A percentile compares a stretch with the other conserved stretches of the same genome.
Conservation (phyloP, 1,284 basidiomycete genomes). For the Fereydounia khargensis region DNA sequence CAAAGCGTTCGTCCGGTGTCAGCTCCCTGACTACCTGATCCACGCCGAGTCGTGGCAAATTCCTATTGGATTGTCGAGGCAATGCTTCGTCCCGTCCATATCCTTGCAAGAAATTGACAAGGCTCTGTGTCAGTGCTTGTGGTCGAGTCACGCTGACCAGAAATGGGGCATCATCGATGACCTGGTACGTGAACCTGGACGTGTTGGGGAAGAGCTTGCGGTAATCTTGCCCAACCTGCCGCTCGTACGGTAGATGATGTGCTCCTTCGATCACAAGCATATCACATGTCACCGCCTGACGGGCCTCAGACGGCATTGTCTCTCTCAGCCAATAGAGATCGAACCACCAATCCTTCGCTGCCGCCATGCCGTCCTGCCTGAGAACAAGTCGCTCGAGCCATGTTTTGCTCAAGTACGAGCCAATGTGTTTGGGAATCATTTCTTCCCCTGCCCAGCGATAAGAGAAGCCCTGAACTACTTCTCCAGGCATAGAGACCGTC, state of each 20-base stretch:
- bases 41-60: no score
- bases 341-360: slow-evolving; percentile 16
- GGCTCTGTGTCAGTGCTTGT: background rate
- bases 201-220: slow-evolving; percentile 2
- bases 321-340: slow-evolving; percentile 13
- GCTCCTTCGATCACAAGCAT: slow-evolving; percentile 11
- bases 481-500: slow-evolving; percentile 4
- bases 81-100: no score
- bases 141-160: slow-evolving; percentile 8
- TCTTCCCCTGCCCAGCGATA: slow-evolving; percentile 16
- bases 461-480: slow-evolving; percentile 12
- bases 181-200: background rate
- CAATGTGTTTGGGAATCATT: slow-evolving; percentile 7
- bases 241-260: slow-evolving; percentile 8
- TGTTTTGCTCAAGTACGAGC: slow-evolving; percentile 4
- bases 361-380: slow-evolving; percentile 1
- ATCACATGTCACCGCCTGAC: background rate
- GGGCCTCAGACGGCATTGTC: background rate
- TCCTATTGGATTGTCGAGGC: no score
- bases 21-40: background rate
- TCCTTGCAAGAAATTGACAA: slow-evolving; percentile 3
- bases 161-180: slow-evolving; percentile 1
- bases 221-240: slow-evolving; percentile 4
- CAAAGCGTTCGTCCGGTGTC: slow-evolving; percentile 5
- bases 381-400: slow-evolving; percentile 10